phyloP scores from a whole-genome alignment of 2,329 filamentous ascomycete genomes.

The Colletotrichum musicola region DNA sequence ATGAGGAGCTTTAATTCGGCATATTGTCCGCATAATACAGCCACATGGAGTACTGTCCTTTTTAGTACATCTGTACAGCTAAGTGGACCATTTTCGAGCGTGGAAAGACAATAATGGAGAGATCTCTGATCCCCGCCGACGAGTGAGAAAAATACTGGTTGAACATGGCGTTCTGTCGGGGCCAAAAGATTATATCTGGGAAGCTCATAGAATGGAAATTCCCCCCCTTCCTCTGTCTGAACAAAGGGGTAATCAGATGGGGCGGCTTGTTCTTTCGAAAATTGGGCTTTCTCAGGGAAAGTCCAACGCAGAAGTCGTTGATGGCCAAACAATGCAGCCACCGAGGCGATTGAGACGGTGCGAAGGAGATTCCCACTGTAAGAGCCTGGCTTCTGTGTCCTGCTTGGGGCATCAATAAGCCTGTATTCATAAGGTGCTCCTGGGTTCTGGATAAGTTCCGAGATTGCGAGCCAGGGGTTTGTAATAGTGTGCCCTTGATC shows the following conservation, averaged over 20 bases:
- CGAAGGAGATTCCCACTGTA: not conserved
- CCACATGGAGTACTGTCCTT: not conserved
- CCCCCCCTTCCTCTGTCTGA: too few relatives aligned
- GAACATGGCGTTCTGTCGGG: too few relatives aligned
- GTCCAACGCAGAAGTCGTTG: not conserved
- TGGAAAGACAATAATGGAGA: not conserved
- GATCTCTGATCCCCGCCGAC: not conserved
- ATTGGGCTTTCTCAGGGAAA: not conserved
- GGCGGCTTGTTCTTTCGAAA: too few relatives aligned
- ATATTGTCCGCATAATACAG: not conserved
- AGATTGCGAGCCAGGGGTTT: not conserved
- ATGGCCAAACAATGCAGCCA: not conserved
- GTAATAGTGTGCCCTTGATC: too few relatives aligned
- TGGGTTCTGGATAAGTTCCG: not conserved
- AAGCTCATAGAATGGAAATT: too few relatives aligned
- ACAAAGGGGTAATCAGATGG: too few relatives aligned
- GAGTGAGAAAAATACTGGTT: not conserved
- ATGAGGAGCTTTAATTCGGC: not conserved
- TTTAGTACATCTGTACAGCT: not conserved
- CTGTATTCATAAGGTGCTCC: not conserved
- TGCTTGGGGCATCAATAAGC: not conserved
- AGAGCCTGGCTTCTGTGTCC: not conserved
- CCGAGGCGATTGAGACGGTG: not conserved
- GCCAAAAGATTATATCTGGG: too few relatives aligned
- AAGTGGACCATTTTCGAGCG: not conserved